Percentiles rank a stretch among this genome's conserved stretches.
Conservation (phyloP, 441 rosid genomes). For the Euphorbia schlechtendalii region DNA sequence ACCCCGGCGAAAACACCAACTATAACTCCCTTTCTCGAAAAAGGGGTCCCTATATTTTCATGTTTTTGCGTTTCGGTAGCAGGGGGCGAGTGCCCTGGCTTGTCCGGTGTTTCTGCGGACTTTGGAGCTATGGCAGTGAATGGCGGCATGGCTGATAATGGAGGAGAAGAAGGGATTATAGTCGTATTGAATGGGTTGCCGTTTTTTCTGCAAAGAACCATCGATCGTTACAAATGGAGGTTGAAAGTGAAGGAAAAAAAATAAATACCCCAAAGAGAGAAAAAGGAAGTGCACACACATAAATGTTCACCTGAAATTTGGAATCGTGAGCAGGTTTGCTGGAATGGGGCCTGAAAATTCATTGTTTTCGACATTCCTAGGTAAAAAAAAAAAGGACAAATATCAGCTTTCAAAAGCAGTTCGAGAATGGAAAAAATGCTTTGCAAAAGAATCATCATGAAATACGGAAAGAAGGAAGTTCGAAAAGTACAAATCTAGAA, state of each 20-base stretch:
- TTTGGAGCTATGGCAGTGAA: slow-evolving; percentile 43
- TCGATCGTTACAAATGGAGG: slow-evolving; percentile 8
- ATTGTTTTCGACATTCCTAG: slow-evolving; percentile 79
- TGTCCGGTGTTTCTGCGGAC: slow-evolving; percentile 30
- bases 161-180: slow-evolving; percentile 54
- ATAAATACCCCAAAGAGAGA: too few species aligned
- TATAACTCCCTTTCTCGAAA: slow-evolving; percentile 32
- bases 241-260: too few species aligned
- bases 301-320: slow-evolving; percentile 60
- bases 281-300: too few species aligned
- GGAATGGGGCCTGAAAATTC: slow-evolving; percentile 90
- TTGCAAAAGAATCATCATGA: not conserved
- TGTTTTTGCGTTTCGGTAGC: slow-evolving; percentile 26
- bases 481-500: slow-evolving; percentile 56
- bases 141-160: slow-evolving; percentile 33
- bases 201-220: slow-evolving; percentile 54
- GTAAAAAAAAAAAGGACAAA: too few species aligned
- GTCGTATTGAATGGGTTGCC: slow-evolving; percentile 90
- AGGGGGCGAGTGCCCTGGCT: slow-evolving; percentile 35
- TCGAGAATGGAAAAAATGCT: too few species aligned
- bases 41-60: not conserved
- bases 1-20: slow-evolving; percentile 38
- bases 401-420: too few species aligned
- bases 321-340: slow-evolving; percentile 47
- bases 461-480: not conserved